Evolutionary conservation across 1,284 basidiomycete species (phyloP).

Genomic region (Leccinum fallax): DNA sequence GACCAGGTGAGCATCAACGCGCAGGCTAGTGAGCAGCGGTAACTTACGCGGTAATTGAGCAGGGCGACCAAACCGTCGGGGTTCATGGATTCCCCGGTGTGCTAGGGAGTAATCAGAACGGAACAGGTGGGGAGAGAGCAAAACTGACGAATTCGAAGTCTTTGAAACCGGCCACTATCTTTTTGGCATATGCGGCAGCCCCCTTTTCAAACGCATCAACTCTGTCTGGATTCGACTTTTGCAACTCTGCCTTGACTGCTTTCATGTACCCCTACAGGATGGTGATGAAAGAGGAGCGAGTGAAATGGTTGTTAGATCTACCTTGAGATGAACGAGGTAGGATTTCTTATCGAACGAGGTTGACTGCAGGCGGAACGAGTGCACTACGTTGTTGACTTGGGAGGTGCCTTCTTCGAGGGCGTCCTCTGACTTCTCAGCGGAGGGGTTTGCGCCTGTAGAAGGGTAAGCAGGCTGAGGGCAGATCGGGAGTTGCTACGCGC

Average conservation of each 20-base stretch:
- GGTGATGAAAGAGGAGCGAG: constrained; percentile 3
- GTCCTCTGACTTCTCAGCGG: constrained; percentile 88
- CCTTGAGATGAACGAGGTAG: constrained; percentile 89
- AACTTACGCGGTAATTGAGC: constrained; percentile 76
- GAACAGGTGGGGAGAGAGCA: background rate
- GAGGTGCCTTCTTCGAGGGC: constrained; percentile 77
- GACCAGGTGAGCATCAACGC: constrained; percentile 11
- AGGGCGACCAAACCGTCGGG: constrained; percentile 89
- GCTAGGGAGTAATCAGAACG: constrained; percentile 47
- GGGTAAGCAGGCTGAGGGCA: constrained; percentile 8
- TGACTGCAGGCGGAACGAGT: constrained; percentile 89
- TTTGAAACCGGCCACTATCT: constrained; percentile 88
- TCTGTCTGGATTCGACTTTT: constrained; percentile 62
- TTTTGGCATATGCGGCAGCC: constrained; percentile 81
- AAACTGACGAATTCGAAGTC: constrained; percentile 82
- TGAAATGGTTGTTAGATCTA: constrained; percentile 23
- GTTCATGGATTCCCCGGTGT: constrained; percentile 87
- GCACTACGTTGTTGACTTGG: constrained; percentile 89
- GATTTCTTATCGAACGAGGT: constrained; percentile 93
- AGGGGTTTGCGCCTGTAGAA: constrained; percentile 81
- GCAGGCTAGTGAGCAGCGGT: background rate
- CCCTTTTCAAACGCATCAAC: constrained; percentile 85
- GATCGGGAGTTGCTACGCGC: constrained; percentile 44
- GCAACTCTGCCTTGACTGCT: constrained; percentile 67
- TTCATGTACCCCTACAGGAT: constrained; percentile 75